Evolutionary conservation across 73 alveolate species (phyloP).

Genomic region (Blepharisma japonicum): DNA sequence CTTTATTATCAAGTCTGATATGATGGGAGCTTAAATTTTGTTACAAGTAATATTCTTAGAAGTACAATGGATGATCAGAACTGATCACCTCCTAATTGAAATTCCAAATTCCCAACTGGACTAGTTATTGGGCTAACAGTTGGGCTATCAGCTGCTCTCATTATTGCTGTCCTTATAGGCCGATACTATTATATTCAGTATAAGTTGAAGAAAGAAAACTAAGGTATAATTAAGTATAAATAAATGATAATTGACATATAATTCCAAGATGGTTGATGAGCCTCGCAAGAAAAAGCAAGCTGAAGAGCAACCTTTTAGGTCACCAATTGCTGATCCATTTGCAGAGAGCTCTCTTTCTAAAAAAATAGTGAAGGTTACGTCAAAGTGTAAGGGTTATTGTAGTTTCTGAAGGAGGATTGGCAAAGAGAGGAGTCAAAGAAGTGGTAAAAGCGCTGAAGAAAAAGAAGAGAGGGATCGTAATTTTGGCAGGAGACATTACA

Average conservation of each 20-base stretch:
- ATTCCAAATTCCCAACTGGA: no score
- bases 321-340: slow-evolving; percentile 77
- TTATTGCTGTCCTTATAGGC: no score
- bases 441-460: slow-evolving; percentile 65
- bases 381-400: slow-evolving; percentile 36
- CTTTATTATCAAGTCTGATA: no score
- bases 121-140: no score
- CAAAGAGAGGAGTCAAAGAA: slow-evolving; percentile 80
- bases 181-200: no score
- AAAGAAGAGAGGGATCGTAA: slow-evolving; percentile 48
- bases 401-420: slow-evolving; percentile 42
- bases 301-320: slow-evolving; percentile 36
- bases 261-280: not conserved
- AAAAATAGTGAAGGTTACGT: slow-evolving; percentile 57
- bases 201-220: no score
- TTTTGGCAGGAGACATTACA: slow-evolving; percentile 30
- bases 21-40: no score
- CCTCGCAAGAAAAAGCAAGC: not conserved
- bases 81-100: no score
- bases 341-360: slow-evolving; percentile 66
- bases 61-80: no score
- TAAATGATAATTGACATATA: not conserved
- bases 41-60: no score
- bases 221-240: no score
- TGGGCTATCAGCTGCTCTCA: no score